Evolutionary conservation across 345 rosid species (phyloP), one percentile per base, ranked within the genome.

Genomic region (Sisymbrium altissimum): DNA sequence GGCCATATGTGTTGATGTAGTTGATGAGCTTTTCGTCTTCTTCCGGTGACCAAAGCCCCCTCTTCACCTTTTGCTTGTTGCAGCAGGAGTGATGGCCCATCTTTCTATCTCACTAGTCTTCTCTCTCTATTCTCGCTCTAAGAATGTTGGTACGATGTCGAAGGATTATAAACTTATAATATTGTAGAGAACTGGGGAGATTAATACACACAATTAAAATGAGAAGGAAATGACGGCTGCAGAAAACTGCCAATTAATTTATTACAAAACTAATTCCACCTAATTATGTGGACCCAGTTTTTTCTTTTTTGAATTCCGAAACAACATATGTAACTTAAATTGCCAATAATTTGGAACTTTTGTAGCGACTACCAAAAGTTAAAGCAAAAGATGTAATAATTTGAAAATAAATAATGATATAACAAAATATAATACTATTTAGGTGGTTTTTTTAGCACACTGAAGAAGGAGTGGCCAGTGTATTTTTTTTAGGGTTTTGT

Each of bases 81-180:
- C 99, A 95, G 84, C 99, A 95, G 0, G 97, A 95, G 74, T 95
- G 99, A 77, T 92, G 98, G 10, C 97, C 98, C 99, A 90, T 63
- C 59, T 61, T 25, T 65, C 25, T 73, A 21, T 70, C 68, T 66
- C 45, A 50, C 56, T 21, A 49, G 25, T 46, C 2, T 19, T 38
- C 50, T 52, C 17, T 46, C 55, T 40, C 17, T 23, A 23, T 23
- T 43, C 48, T 55, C 57, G 5, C 56, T 44, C 63, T 65, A 8
- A 29, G 76, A 66, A 72, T 71, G 71, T 68, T 67, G 57, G 76
- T 72, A 83, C 78, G 72, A 36, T 25, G 74, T 68, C 72, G 72
- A 55, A 49, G 70, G 46, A 25, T 57, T 63, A 27, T 29, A 8
- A 46, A 40, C 75, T 67, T 60, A 68, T 53, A 52, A 60, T 44